Conservation (phyloP, 2,329 filamentous ascomycete genomes). For the Periglandula ipomoeae region DNA sequence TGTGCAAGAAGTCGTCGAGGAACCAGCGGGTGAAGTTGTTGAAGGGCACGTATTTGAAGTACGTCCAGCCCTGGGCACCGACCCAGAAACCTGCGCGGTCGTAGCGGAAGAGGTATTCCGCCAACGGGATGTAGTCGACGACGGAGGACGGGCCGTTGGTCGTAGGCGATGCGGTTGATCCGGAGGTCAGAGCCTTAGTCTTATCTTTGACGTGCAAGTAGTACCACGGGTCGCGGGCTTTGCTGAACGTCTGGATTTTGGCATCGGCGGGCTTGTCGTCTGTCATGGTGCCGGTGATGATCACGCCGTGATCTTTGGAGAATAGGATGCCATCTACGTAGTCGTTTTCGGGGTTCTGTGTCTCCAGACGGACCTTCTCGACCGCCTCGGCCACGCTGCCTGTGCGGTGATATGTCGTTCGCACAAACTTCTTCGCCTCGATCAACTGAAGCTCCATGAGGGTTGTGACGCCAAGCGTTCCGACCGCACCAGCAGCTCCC, state of each 20-base stretch:
- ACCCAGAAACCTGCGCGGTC: slow-evolving; percentile 71
- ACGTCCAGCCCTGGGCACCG: slow-evolving; percentile 54
- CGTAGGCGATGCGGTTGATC: slow-evolving; percentile 2
- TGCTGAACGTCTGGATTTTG: slow-evolving; percentile 44
- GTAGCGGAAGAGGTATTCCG: slow-evolving; percentile 69
- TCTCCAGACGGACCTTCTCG: slow-evolving; percentile 38
- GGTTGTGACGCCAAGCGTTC: slow-evolving; percentile 59
- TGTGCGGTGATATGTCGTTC: slow-evolving; percentile 51
- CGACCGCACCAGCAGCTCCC: slow-evolving; percentile 58
- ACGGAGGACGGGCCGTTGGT: slow-evolving; percentile 14
- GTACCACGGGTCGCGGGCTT: slow-evolving; percentile 63
- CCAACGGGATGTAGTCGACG: slow-evolving; percentile 53
- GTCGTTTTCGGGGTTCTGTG: slow-evolving; percentile 39
- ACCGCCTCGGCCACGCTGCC: slow-evolving; percentile 38
- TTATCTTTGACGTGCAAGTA: slow-evolving; percentile 58
- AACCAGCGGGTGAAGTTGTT: slow-evolving; percentile 56
- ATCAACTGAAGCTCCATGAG: slow-evolving; percentile 56
- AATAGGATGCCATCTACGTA: slow-evolving; percentile 70
- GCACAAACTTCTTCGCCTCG: slow-evolving; percentile 50
- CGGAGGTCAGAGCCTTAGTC: slow-evolving; percentile 21
- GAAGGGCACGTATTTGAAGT: slow-evolving; percentile 58
- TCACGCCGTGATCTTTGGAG: slow-evolving; percentile 50
- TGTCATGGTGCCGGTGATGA: slow-evolving; percentile 55
- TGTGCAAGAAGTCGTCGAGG: slow-evolving; percentile 64
- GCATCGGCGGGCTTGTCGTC: slow-evolving; percentile 35